Conservation (phyloP, 1,284 basidiomycete species). For the Mrakiaceae sp. region DNA sequence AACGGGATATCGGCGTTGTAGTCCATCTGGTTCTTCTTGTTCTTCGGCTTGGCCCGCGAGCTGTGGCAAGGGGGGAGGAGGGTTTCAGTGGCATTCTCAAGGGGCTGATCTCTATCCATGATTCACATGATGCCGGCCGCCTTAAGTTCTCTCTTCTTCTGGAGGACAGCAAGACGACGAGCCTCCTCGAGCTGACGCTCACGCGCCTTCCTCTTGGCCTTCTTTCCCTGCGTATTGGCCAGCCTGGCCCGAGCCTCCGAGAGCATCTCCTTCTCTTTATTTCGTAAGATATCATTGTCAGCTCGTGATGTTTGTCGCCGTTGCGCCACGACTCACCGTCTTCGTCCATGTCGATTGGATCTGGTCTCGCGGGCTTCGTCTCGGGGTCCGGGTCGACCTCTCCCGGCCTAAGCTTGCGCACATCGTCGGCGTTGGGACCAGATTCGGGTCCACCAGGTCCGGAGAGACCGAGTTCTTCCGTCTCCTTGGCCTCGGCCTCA, state of each 20-base stretch:
- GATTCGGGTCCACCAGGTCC: conserved; percentile 63
- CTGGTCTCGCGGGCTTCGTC: conserved; percentile 92
- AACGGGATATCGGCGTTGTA: conserved; percentile 99
- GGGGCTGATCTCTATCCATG: neutral
- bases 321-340: conserved; percentile 50
- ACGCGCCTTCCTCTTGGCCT: conserved; percentile 95
- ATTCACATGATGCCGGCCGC: conserved; percentile 91
- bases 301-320: neutral
- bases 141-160: conserved; percentile 96
- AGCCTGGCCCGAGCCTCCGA: conserved; percentile 95
- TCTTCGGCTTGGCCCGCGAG: conserved; percentile 57
- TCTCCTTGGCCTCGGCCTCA: conserved; percentile 90
- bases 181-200: conserved; percentile 96
- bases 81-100: no score
- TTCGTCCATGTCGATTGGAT: conserved; percentile 99
- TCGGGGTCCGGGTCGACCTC: conserved; percentile 99
- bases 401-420: conserved; percentile 77
- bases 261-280: conserved; percentile 95
- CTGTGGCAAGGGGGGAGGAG: neutral
- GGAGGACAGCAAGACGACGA: conserved; percentile 80
- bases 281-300: conserved; percentile 12
- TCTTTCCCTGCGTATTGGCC: conserved; percentile 98
- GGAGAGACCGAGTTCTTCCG: conserved; percentile 77
- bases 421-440: conserved; percentile 83
- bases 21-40: conserved; percentile 80